Evolutionary conservation across 2,329 filamentous ascomycete genomes (phyloP), one percentile per base, ranked within the genome.

Genomic region (Fusarium sp.): DNA sequence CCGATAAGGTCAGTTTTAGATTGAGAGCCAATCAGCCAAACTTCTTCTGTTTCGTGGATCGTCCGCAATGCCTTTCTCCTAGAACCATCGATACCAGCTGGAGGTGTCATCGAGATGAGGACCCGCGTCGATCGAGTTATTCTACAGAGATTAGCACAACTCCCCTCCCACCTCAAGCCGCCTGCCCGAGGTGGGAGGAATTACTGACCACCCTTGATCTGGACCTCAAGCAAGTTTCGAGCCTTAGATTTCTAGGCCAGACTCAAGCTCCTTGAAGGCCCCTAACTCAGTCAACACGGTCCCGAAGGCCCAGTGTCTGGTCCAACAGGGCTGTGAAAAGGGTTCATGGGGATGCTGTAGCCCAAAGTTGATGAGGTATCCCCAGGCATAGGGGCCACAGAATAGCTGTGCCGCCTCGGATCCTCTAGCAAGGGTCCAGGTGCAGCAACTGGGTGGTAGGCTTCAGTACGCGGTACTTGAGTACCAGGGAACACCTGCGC

Each of bases 291-390:
- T 79, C 72, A 80, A 71, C 71, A 78, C 12, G 75, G 72, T 27
- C 74, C 72, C n/a, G 59, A 53, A 6, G 70, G 71, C n/a, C 72
- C 74, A 51, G 75, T 64, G 16, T 69, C 72, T 20, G 69, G 68
- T 16, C 70, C 67, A 42, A 71, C 62, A 5, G 70, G 56, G 38
- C 73, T 72, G 35, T 76, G 70, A 33, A 77, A 79, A 6, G 72
- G 60, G 27, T 72, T 74, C 71, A 80, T 74, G 9, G 78, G 64
- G 14, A 79, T 74, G 9, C 69, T 75, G 62, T 79, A 79, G 35
- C 70, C 71, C 60, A 79, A 63, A 6, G 69, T 59, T n/a, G 77
- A 63, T 33, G 74, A 73, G 33, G 64, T 67, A 42, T 78, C 75
- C 35, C 70, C 70, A 9, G 70, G 51, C 49, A 77, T 70, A 22